Base-by-base conservation (phyloP, 495 filamentous ascomycete genomes). In the Penicillium bialowiezense region DNA sequence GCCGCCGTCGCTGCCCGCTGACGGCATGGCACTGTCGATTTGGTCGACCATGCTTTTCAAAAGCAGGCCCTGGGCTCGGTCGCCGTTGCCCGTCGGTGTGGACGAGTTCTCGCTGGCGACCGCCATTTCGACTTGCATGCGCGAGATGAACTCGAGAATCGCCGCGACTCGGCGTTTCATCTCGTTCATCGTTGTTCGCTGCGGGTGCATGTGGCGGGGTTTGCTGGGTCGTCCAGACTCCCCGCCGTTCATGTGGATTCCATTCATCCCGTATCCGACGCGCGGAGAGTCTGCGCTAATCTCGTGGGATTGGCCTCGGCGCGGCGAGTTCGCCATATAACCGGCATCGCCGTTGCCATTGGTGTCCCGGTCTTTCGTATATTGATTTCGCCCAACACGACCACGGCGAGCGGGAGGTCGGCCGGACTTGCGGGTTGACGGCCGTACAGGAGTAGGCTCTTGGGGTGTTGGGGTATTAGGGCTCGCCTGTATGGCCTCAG, bases 41-140 rank as follows among this genome's bases (percentile, higher is more conserved):
- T 68, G 65, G 4, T 72, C 69, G 17, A 63, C 64, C 48, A 70
- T 62, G 37, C 57, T 56, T 48, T 67, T 70, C 23, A 69, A 24
- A 3, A 71, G 52, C 7, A 63, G 57, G 20, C 69, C 69, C 26
- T 75, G 71, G 12, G 61, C 24, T 18, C 62, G 67, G 29, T 71
- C 63, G 3, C 62, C 63, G 41, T 67, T 70, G 33, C 64, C 49
- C 4, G 70, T 66, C 12, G 67, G 70, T 3, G 73, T 70, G 21
- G 58, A 62, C 2, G 64, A 66, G 43, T 66, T 71, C 38, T 76
- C 67, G 17, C 67, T 64, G 28, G 67, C 61, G 3, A 63, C 82
- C 0, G 89, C 91, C 72, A 96, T 81, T 62, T 98, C 93, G 10
- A 96, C 76, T 58, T 97, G 92, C 54, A 89, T 92, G 37, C 88